Conservation (phyloP, 495 filamentous ascomycete genomes). For the Podospora fimiseda region DNA sequence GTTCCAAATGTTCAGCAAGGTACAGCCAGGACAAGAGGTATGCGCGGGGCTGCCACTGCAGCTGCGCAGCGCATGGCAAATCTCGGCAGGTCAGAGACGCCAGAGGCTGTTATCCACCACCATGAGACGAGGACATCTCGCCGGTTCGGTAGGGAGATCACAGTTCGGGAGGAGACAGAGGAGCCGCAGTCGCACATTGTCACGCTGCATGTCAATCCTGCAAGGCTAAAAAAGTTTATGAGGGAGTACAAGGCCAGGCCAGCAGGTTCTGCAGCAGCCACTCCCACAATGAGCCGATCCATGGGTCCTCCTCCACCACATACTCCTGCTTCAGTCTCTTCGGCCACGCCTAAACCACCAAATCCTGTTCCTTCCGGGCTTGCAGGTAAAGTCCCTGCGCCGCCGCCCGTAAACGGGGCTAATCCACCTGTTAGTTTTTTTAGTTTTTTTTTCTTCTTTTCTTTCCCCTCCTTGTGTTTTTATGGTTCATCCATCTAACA, state of each 20-base stretch:
- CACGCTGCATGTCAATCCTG: conserved; percentile 62
- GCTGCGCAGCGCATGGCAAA: conserved; percentile 71
- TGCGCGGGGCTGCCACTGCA: conserved; percentile 76
- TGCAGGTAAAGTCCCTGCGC: conserved; percentile 44
- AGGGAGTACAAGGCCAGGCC: conserved; percentile 38
- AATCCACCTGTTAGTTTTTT: conserved; percentile 49
- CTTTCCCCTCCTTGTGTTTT: neutral
- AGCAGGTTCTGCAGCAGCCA: conserved; percentile 33
- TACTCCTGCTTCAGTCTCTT: conserved; percentile 24
- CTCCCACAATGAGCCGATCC: conserved; percentile 46
- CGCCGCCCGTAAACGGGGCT: conserved; percentile 41
- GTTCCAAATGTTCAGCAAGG: conserved; percentile 66
- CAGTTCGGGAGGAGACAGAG: conserved; percentile 66
- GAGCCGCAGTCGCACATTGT: conserved; percentile 62
- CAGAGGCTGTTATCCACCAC: conserved; percentile 66
- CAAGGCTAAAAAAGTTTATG: conserved; percentile 54
- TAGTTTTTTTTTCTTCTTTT: conserved; percentile 6
- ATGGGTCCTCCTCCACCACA: conserved; percentile 57
- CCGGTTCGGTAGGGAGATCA: conserved; percentile 48
- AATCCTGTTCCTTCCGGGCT: conserved; percentile 58
- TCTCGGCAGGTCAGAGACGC: conserved; percentile 80
- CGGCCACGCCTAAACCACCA: conserved; percentile 30
- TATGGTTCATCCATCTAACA: conserved; percentile 1
- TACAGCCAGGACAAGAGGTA: conserved; percentile 77
- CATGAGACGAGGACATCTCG: conserved; percentile 64